These are phyloP conservation scores for Tolypocladium capitatum DNA, from an alignment of 2,329 filamentous ascomycete species.

Conservation along the genomic window DNA sequence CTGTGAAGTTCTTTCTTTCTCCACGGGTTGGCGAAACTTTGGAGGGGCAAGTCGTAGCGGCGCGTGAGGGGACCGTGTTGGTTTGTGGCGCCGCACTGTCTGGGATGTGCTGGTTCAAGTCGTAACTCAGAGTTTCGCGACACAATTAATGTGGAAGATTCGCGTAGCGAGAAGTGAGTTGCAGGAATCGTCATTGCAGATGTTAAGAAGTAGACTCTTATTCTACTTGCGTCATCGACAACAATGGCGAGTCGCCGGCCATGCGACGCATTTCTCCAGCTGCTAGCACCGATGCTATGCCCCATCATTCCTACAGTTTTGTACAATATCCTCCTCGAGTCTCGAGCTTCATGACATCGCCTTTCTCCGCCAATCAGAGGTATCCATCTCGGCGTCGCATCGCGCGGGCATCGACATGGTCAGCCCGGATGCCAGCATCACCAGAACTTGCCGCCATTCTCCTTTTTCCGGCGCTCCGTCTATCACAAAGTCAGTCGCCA, in stretches of 20 bases:
- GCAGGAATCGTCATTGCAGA: no score
- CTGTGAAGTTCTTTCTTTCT: not conserved
- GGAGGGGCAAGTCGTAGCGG: not conserved
- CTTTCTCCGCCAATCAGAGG: not conserved
- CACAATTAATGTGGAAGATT: not conserved
- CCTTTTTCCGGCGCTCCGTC: conserved; percentile 11
- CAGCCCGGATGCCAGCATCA: conserved; percentile 3
- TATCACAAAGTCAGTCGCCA: not conserved
- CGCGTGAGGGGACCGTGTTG: not conserved
- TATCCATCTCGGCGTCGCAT: not conserved
- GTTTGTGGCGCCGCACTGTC: not conserved
- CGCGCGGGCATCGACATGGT: not conserved
- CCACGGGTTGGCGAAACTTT: not conserved
- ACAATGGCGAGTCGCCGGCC: not conserved
- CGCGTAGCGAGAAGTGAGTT: no score
- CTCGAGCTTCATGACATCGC: not conserved
- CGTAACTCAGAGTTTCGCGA: not conserved
- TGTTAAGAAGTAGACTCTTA: not conserved
- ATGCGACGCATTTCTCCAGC: not conserved
- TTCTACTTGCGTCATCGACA: not conserved
- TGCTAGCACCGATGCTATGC: not conserved
- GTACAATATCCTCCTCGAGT: not conserved
- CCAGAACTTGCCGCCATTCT: conserved; percentile 7
- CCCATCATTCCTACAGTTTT: not conserved
- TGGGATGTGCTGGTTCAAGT: not conserved